phyloP scores from a whole-genome alignment of 1,284 basidiomycete species.

The Papiliotrema flavescens region DNA sequence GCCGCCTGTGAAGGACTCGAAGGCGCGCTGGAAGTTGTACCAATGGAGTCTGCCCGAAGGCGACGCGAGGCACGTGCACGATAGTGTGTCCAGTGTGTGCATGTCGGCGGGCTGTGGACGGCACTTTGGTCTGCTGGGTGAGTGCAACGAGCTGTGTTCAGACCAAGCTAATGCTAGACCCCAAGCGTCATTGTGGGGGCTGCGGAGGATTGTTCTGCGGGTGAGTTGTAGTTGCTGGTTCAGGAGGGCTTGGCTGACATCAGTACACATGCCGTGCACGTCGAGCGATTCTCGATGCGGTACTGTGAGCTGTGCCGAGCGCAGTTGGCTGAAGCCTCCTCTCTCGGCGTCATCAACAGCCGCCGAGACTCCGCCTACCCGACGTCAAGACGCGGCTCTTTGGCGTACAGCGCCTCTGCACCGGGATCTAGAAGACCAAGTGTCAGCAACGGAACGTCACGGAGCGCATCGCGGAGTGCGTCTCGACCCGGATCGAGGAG shows the following conservation, averaged over 20 bases:
- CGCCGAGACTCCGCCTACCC: conserved; percentile 9
- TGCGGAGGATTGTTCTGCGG: conserved; percentile 49
- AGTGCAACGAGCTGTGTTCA: conserved; percentile 2
- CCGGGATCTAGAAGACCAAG: neutral
- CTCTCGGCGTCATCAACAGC: conserved; percentile 22
- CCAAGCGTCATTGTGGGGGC: conserved; percentile 45
- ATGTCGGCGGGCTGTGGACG: conserved; percentile 39
- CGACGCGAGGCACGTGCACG: conserved; percentile 40
- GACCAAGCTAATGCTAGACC: conserved; percentile 24
- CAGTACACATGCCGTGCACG: conserved; percentile 40
- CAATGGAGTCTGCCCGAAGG: conserved; percentile 49
- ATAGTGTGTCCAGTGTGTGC: conserved; percentile 29
- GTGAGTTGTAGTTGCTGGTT: conserved; percentile 8
- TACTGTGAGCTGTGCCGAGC: conserved; percentile 44
- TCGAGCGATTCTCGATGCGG: conserved; percentile 38
- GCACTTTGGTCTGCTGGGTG: conserved; percentile 44
- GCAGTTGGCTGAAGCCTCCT: conserved; percentile 30
- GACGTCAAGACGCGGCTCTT: conserved; percentile 15
- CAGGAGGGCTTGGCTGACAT: neutral
- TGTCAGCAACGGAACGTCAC: neutral
- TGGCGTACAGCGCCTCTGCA: neutral
- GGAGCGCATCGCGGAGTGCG: neutral
- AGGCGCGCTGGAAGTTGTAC: conserved; percentile 32
- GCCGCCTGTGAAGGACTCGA: conserved; percentile 11
- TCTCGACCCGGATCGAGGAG: neutral